Evolutionary conservation across 176 grass and related monocot species (phyloP).

Genomic region (Oryza coarctata): DNA sequence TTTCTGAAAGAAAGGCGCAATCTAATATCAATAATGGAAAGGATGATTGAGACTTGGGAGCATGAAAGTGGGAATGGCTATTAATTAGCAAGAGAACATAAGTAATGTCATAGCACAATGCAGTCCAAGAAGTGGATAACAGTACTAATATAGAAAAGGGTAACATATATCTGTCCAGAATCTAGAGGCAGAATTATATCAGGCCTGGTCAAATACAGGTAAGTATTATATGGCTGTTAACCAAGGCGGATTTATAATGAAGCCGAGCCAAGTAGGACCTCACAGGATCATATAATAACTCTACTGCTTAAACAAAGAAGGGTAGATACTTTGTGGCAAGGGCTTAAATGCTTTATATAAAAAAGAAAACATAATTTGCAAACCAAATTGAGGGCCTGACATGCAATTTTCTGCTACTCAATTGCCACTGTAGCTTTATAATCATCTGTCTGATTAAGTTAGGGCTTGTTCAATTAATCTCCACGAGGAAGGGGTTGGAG

Average conservation of each 20-base stretch:
- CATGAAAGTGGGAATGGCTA: slow-evolving; percentile 18
- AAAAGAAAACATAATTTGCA: neutral
- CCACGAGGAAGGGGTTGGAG: too few relatives aligned
- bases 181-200: neutral
- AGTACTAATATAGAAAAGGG: neutral
- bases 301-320: slow-evolving; percentile 11
- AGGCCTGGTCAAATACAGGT: neutral
- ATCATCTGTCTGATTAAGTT: slow-evolving; percentile 21
- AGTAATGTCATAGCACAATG: slow-evolving; percentile 10
- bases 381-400: neutral
- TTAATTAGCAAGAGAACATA: neutral
- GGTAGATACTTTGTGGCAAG: neutral
- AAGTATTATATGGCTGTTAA: neutral
- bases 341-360: slow-evolving; percentile 10
- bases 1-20: neutral
- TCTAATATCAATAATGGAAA: slow-evolving; percentile 9
- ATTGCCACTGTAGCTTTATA: neutral
- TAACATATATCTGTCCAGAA: neutral
- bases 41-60: neutral
- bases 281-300: slow-evolving; percentile 1
- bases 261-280: slow-evolving; percentile 4
- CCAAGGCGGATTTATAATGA: slow-evolving; percentile 13
- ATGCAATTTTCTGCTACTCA: slow-evolving; percentile 4
- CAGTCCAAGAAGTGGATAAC: slow-evolving; percentile 13
- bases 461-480: too few relatives aligned